phyloP scores from a whole-genome alignment of 179 eudicot genomes.

The Heliamphora pulchella region DNA sequence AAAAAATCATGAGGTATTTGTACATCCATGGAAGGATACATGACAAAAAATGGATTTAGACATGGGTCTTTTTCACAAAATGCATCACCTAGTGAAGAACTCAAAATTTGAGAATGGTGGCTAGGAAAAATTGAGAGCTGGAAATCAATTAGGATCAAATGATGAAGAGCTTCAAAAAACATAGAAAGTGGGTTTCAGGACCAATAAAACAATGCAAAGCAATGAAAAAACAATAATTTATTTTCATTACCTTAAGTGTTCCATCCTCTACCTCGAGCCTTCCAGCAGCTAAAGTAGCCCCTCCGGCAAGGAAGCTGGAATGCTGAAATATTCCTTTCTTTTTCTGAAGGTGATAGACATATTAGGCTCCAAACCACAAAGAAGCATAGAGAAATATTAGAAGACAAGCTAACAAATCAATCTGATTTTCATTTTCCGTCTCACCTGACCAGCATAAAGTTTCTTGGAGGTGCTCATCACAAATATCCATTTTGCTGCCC shows the following conservation, averaged over 20 bases:
- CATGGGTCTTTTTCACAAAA: not conserved
- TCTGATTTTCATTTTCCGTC: slow-evolving; percentile 13
- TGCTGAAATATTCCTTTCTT: slow-evolving; percentile 89
- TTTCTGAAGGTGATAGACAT: slow-evolving; percentile 46
- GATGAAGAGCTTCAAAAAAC: not conserved
- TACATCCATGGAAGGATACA: not conserved
- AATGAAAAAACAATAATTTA: not conserved
- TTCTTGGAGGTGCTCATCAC: slow-evolving; percentile 85
- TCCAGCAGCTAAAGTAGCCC: slow-evolving; percentile 91
- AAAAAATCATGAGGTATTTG: not conserved
- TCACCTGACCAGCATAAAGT: slow-evolving; percentile 77
- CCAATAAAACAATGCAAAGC: not conserved
- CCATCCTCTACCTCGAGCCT: slow-evolving; percentile 66
- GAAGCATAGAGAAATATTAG: not conserved
- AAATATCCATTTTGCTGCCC: slow-evolving; percentile 74
- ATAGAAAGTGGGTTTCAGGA: not conserved
- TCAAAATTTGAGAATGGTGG: not conserved
- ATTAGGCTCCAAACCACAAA: slow-evolving; percentile 14
- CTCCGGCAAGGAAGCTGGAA: slow-evolving; percentile 97
- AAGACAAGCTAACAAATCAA: not conserved
- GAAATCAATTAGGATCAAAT: not conserved
- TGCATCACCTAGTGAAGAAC: not conserved
- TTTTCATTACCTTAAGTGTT: slow-evolving; percentile 53
- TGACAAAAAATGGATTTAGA: not conserved
- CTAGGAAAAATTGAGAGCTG: not conserved